Percentiles rank a stretch among this genome's conserved stretches.
Evolutionary conservation across 768 basidiomycete genomes (phyloP).

Genomic region (Polyporus arcularius): DNA sequence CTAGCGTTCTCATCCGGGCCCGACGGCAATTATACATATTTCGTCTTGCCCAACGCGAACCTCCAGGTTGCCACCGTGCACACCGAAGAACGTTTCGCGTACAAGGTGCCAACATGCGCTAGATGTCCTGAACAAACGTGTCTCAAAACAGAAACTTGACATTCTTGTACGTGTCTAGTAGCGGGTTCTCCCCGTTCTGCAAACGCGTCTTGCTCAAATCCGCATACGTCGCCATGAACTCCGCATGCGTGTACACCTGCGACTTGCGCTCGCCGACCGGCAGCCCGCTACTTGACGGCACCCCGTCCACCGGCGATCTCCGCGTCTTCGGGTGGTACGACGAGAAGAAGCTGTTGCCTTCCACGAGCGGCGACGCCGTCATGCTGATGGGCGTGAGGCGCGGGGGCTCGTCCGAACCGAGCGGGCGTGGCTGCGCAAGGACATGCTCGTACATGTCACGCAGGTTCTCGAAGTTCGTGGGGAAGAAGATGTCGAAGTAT

Average conservation of each 20-base stretch:
- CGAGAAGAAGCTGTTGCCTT: conserved; percentile 72
- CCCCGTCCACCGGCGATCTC: conserved; percentile 67
- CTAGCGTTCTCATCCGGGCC: no score
- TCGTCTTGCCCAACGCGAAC: no score
- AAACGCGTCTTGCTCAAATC: conserved; percentile 70
- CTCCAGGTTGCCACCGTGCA: no score
- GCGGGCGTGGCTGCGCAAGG: conserved; percentile 55
- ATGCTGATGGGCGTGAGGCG: conserved; percentile 56
- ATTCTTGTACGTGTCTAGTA: conserved; percentile 89
- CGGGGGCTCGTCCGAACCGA: conserved; percentile 29
- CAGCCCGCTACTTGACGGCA: conserved; percentile 71
- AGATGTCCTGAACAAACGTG: not conserved
- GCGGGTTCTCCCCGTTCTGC: conserved; percentile 83
- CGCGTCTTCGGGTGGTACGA: conserved; percentile 59
- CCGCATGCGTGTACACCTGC: conserved; percentile 82
- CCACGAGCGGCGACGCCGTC: conserved; percentile 48
- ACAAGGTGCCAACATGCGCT: no score
- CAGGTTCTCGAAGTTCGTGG: conserved; percentile 83
- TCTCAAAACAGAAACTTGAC: conserved; percentile 86
- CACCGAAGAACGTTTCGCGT: no score
- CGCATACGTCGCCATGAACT: conserved; percentile 87
- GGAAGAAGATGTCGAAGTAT: conserved; percentile 99
- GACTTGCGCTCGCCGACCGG: conserved; percentile 82
- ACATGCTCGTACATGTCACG: conserved; percentile 89
- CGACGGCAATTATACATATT: no score